Conservation (phyloP, 805 yeast genomes). For the Zygoascus biomembranicola region DNA sequence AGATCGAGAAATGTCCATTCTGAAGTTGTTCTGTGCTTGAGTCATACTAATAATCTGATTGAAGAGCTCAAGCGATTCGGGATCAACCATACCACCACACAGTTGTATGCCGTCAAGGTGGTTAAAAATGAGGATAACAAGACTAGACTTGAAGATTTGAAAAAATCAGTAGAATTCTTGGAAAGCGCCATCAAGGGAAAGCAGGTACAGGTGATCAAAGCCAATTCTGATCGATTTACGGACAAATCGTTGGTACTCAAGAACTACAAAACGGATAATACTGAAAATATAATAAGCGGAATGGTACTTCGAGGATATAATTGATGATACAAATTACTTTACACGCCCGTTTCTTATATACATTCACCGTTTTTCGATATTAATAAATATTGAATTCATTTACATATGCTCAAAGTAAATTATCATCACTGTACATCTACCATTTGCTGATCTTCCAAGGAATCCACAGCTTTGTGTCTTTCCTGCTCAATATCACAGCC, state of each 20-base stretch:
- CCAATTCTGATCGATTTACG: slow-evolving; percentile 5
- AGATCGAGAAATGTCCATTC: slow-evolving; percentile 63
- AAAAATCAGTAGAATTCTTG: slow-evolving; percentile 12
- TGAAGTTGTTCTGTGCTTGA: slow-evolving; percentile 59
- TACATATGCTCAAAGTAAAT: not conserved
- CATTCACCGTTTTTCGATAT: too few relatives aligned
- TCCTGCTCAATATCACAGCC: slow-evolving; percentile 71
- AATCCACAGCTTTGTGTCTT: slow-evolving; percentile 2
- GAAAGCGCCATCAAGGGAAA: slow-evolving; percentile 10
- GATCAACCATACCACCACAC: slow-evolving; percentile 40
- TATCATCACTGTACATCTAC: not conserved
- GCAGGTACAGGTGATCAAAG: slow-evolving; percentile 6
- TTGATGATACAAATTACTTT: not conserved
- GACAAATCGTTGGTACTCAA: slow-evolving; percentile 9
- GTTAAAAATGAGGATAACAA: slow-evolving; percentile 10
- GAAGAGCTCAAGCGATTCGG: slow-evolving; percentile 71
- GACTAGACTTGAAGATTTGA: slow-evolving; percentile 15
- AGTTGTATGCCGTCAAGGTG: slow-evolving; percentile 47
- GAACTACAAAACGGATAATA: slow-evolving; percentile 12
- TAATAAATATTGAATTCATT: not conserved
- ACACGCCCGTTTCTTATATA: too few relatives aligned
- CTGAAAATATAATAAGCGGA: slow-evolving; percentile 13
- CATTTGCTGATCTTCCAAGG: not conserved
- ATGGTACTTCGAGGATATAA: slow-evolving; percentile 16
- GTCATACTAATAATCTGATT: slow-evolving; percentile 46